Evolutionary conservation across 805 yeast species (phyloP).

Genomic region (Sugiyamaella floridensis): DNA sequence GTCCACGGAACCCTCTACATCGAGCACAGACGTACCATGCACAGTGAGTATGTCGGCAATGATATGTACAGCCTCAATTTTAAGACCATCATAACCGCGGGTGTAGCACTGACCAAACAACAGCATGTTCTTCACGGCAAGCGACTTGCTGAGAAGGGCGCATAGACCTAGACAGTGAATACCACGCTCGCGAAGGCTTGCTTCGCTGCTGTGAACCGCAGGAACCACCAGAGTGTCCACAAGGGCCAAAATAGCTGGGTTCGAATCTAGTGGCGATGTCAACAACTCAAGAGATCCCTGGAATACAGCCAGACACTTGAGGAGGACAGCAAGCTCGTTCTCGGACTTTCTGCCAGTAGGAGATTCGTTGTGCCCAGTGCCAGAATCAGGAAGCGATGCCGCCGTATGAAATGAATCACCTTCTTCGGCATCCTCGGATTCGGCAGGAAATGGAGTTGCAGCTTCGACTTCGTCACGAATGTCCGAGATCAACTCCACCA

Average conservation of each 20-base stretch:
- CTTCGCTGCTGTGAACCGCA: constrained; percentile 56
- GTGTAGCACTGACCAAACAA: constrained; percentile 65
- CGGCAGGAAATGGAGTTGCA: constrained; percentile 27
- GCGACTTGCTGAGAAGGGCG: constrained; percentile 55
- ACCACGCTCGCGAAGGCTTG: constrained; percentile 56
- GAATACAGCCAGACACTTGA: constrained; percentile 62
- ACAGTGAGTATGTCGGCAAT: constrained; percentile 73
- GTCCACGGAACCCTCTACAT: constrained; percentile 54
- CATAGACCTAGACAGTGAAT: constrained; percentile 72
- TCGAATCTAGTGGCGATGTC: constrained; percentile 56
- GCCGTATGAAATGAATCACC: constrained; percentile 31
- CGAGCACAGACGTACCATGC: constrained; percentile 66
- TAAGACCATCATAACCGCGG: constrained; percentile 56
- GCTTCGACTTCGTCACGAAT: constrained; percentile 55
- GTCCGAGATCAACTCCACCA: constrained; percentile 81
- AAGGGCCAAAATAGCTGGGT: constrained; percentile 59
- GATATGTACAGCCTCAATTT: constrained; percentile 56
- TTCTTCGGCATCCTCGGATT: constrained; percentile 25
- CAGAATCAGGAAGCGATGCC: constrained; percentile 8
- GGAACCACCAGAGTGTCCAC: constrained; percentile 74
- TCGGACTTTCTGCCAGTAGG: constrained; percentile 17
- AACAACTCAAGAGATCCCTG: constrained; percentile 63
- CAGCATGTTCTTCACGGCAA: constrained; percentile 59
- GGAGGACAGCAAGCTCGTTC: constrained; percentile 21
- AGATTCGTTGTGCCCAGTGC: neutral